Evolutionary conservation across 2,329 filamentous ascomycete species (phyloP), one percentile per base, ranked within the genome.

Genomic region (Mariannaea elegans): DNA sequence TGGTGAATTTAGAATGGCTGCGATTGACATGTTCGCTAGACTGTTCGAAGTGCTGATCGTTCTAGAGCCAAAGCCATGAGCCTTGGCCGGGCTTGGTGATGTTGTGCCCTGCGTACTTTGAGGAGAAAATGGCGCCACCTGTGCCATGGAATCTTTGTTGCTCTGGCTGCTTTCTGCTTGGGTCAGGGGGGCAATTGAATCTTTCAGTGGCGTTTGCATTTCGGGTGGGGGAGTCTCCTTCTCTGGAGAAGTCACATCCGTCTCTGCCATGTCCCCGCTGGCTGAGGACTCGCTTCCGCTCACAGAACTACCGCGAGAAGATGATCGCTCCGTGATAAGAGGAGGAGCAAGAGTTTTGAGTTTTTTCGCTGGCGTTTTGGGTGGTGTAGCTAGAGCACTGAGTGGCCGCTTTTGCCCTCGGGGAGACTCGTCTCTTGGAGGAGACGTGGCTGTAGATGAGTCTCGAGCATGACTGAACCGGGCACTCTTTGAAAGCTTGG

Each of bases 341-440:
- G 75, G 67, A 14, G 69, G 68, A 16, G 67, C 50, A 24, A 65
- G 52, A 24, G 68, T 64, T 68, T 82, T 85, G 12, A 77, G 73
- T 57, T 76, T 80, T 68, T 87, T 87, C 0, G 82, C 76, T 0
- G 85, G 85, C 0, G 85, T 87, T 12, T 82, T 75, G 0, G 85
- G 85, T 1, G 85, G 85, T 4, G 84, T 85, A 2, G 80, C 80
- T 5, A 87, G 73, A 4, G 73, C 74, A 29, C 81, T 79, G 5
- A 73, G 67, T 0, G 79, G 76, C 16, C 79, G 75, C 67, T 82
- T 85, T 9, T 67, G 69, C 7, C 65, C 70, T 31, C 67, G 62
- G 1, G 73, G 69, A 2, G 62, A 64, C n/a, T 56, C 54, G 23
- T 73, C 70, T 4, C 71, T 68, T 0, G 68, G 61, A 2, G 73